Percentiles rank a stretch among this genome's conserved stretches.
Evolutionary conservation across 2,329 filamentous ascomycete species (phyloP).

Genomic region (Trichoderma polysporum): DNA sequence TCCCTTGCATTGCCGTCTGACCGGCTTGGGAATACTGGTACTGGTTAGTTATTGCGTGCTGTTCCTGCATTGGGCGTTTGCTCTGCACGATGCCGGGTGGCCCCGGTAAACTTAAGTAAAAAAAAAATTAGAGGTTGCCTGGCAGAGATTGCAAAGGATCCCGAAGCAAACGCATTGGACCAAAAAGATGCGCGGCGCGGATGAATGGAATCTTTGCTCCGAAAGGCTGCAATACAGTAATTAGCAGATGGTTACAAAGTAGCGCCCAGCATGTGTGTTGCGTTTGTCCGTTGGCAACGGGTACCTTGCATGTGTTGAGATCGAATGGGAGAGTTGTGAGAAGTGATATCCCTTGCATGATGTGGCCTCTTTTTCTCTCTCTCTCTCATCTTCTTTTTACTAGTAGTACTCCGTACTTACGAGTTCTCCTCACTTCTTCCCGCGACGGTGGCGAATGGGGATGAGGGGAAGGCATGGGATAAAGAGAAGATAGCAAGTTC

Average conservation of each 20-base stretch:
- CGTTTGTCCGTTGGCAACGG: background rate
- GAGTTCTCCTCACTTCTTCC: background rate
- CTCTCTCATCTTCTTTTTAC: background rate
- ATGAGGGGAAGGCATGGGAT: background rate
- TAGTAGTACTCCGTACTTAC: background rate
- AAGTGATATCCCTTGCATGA: slow-evolving; percentile 1
- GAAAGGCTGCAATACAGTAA: too few relatives aligned
- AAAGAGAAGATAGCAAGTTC: background rate
- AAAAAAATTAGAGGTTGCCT: background rate
- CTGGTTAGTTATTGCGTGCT: background rate
- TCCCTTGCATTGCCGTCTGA: background rate
- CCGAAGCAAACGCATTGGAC: background rate
- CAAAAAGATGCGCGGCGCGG: background rate
- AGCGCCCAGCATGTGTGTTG: too few relatives aligned
- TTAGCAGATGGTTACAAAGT: too few relatives aligned
- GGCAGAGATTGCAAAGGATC: background rate
- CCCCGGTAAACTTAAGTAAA: background rate
- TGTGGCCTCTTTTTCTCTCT: background rate
- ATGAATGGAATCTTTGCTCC: background rate
- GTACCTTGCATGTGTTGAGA: slow-evolving; percentile 14
- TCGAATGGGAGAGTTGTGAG: background rate
- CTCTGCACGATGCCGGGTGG: background rate
- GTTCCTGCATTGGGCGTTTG: background rate
- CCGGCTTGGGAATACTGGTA: background rate
- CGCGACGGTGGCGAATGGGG: background rate